Percentiles rank a stretch among this genome's conserved stretches.
Conservation (phyloP, 2,329 filamentous ascomycete species). For the Monascus ruber region DNA sequence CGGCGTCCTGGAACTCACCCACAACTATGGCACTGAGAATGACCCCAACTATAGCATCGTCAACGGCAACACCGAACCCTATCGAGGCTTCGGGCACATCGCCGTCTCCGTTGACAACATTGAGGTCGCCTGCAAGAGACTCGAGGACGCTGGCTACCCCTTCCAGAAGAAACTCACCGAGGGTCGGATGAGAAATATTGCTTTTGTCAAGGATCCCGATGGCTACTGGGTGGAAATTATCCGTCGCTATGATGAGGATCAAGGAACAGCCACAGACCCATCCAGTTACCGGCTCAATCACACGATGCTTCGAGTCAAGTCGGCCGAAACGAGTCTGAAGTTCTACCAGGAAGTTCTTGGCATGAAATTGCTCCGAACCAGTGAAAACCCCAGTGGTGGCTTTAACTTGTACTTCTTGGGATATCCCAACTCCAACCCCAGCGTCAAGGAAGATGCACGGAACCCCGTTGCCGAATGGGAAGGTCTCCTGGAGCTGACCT, state of each 20-base stretch:
- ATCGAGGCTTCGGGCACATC: constrained; percentile 74
- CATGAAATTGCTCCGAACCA: constrained; percentile 68
- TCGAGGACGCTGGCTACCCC: constrained; percentile 80
- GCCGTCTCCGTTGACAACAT: constrained; percentile 76
- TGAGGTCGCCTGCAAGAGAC: constrained; percentile 75
- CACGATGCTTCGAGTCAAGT: constrained; percentile 85
- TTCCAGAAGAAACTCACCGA: constrained; percentile 95
- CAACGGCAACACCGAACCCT: constrained; percentile 85
- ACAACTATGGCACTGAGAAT: constrained; percentile 79
- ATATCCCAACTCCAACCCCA: constrained; percentile 52
- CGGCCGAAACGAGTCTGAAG: constrained; percentile 58
- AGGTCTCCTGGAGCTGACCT: constrained; percentile 81
- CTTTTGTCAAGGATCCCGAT: constrained; percentile 81
- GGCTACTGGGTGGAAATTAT: constrained; percentile 56
- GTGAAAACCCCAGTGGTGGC: constrained; percentile 55
- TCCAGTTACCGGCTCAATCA: constrained; percentile 58
- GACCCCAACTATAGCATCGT: constrained; percentile 69
- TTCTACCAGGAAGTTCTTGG: constrained; percentile 82
- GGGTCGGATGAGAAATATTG: constrained; percentile 76
- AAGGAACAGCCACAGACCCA: constrained; percentile 59
- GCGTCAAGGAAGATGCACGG: constrained; percentile 38
- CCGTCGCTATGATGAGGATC: constrained; percentile 63
- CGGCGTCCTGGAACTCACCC: constrained; percentile 76
- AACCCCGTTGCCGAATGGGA: constrained; percentile 58
- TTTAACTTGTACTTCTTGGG: constrained; percentile 93